Conservation (phyloP, 2,329 filamentous ascomycete species). For the Lizonia empirigonia region DNA sequence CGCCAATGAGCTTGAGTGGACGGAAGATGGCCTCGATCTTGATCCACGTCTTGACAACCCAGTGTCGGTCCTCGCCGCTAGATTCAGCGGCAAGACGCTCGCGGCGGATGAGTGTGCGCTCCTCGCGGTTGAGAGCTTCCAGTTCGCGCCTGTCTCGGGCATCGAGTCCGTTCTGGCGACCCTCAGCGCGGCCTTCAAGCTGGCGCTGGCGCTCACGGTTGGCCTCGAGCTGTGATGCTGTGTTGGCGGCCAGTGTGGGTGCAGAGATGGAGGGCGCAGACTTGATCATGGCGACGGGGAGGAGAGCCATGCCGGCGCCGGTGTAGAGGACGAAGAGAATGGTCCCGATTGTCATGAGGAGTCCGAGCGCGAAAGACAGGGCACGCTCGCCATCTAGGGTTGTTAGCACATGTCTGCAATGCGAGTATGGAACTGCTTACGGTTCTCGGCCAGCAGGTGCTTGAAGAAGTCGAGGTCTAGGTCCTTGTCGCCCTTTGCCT, state of each 20-base stretch:
- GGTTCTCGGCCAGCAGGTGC: slow-evolving; percentile 79
- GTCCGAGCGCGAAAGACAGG: slow-evolving; percentile 83
- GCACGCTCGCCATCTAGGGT: slow-evolving; percentile 80
- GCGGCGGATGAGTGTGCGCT: slow-evolving; percentile 87
- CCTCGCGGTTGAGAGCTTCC: slow-evolving; percentile 84
- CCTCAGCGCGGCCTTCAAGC: slow-evolving; percentile 82
- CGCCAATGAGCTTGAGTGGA: slow-evolving; percentile 85
- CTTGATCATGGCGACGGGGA: slow-evolving; percentile 91
- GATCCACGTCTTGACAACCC: slow-evolving; percentile 75
- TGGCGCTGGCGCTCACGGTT: slow-evolving; percentile 93
- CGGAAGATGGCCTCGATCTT: slow-evolving; percentile 82
- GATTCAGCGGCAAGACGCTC: slow-evolving; percentile 86
- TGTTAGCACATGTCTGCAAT: slow-evolving; percentile 18
- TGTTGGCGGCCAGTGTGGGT: slow-evolving; percentile 76
- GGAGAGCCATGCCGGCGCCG: slow-evolving; percentile 81
- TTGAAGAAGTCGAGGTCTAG: slow-evolving; percentile 92
- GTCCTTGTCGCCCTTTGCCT: slow-evolving; percentile 65
- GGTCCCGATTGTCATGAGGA: slow-evolving; percentile 87
- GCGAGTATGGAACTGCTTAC: slow-evolving; percentile 51
- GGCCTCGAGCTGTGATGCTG: slow-evolving; percentile 77
- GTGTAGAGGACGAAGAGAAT: slow-evolving; percentile 89
- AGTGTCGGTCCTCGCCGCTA: slow-evolving; percentile 75
- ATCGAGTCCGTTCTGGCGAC: slow-evolving; percentile 74
- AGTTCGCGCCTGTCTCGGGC: slow-evolving; percentile 87
- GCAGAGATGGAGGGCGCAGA: slow-evolving; percentile 85